Base-by-base conservation (phyloP, 306 rosid genomes). In the Alnus glutinosa region DNA sequence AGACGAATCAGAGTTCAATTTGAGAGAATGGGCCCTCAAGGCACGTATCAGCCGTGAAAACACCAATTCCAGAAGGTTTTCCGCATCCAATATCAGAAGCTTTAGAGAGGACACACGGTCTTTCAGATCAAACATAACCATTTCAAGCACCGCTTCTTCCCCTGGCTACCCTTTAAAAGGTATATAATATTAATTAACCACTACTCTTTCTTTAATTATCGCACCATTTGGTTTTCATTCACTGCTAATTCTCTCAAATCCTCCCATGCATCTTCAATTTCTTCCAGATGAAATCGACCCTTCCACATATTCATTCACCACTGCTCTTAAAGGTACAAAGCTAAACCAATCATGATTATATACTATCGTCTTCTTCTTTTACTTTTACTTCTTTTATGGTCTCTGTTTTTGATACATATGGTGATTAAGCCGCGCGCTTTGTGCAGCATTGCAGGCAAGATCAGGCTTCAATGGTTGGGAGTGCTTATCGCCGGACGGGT, bases 131-230 rank as follows among this genome's bases (percentile, higher is more conserved):
- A 93, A 89, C 83, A 71, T 88, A 10, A 88, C 92, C 59, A 83
- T 92, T 82, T 90, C 98, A 11, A 95, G 99, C 80, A 92, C 97
- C 75, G 91, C 96, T 83, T 91, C 99, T 83, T 95, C 99, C 7
- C 97, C 99, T 70, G 99, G 97, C 51, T 86, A 85, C 88, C 81
- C 85, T 19, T 87, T 84, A 4, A 90, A 86, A 90, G 99, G 99
- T 92, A 77, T 23, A 1, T 14, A 39, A 23, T 23, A 23, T 23
- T 23, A 23, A 23, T 23, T 23, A 23, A 23, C 28, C 28, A 23
- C 28, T 23, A 23, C 32, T 55, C 8, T 14, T 51, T 10, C 9
- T 71, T 64, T 70, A 36, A 39, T 37, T 48, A 1, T 4, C 5
- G 44, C 44, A 3, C 5, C 44, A 39, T 39, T 39, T 39, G 7